A percentile compares a stretch with the other conserved stretches of the same genome.
These are phyloP conservation scores for Arabidopsis lyrata DNA, from an alignment of 441 rosid species.

Conservation along the genomic window DNA sequence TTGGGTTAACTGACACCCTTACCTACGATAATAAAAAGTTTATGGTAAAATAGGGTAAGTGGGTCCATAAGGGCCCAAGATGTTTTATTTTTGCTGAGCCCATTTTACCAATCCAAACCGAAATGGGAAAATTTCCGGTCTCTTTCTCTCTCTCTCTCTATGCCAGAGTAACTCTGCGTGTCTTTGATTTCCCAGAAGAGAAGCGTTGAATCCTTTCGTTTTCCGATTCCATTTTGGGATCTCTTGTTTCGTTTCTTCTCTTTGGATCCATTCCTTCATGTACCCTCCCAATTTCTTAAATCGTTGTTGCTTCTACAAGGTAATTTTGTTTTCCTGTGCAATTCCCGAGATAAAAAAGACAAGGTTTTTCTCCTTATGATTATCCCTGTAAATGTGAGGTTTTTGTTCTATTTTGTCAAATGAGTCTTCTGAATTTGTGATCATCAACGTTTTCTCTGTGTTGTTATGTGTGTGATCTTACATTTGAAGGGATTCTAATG, in stretches of 20 bases:
- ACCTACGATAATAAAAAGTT: not conserved
- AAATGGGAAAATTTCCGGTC: conserved; percentile 20
- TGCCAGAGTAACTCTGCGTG: conserved; percentile 36
- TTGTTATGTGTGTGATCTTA: not conserved
- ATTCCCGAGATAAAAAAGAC: not conserved
- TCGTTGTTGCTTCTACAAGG: conserved; percentile 22
- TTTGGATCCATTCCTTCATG: conserved; percentile 25
- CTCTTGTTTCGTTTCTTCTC: conserved; percentile 24
- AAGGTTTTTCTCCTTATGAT: not conserved
- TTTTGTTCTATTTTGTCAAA: not conserved
- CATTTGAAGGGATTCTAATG: conserved; percentile 21
- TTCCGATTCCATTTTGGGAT: conserved; percentile 32
- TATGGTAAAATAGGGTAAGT: not conserved
- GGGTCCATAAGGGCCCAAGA: conserved; percentile 23
- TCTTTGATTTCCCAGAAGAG: conserved; percentile 41
- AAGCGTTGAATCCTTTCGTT: conserved; percentile 44
- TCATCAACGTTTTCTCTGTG: conserved; percentile 17
- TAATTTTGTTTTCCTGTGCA: conserved; percentile 24
- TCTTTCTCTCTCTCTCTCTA: conserved; percentile 14
- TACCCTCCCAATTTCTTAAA: not conserved
- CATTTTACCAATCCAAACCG: conserved; percentile 31
- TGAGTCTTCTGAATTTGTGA: conserved; percentile 19
- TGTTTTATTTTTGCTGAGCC: not conserved
- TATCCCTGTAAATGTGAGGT: not conserved
- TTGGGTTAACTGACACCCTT: too few relatives aligned